A percentile compares a stretch with the other conserved stretches of the same genome.
Evolutionary conservation across 73 alveolate genomes (phyloP).

Genomic region (Blepharisma stoltei): DNA sequence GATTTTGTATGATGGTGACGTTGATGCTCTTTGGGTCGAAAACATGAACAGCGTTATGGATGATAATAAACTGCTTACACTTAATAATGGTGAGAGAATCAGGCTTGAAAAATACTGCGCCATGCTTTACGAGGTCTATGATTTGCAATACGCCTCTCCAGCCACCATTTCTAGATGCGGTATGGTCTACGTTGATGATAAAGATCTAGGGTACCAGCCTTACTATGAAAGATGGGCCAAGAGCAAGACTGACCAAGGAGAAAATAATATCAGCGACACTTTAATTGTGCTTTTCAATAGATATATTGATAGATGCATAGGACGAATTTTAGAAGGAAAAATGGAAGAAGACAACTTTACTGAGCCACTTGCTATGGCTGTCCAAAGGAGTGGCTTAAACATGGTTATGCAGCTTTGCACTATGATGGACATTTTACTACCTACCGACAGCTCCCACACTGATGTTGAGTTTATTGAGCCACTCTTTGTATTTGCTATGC

Average conservation of each 20-base stretch:
- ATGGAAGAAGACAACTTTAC: conserved; percentile 74
- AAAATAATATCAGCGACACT: conserved; percentile 46
- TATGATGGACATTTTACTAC: conserved; percentile 83
- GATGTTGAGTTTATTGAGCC: conserved; percentile 92
- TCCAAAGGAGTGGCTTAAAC: conserved; percentile 81
- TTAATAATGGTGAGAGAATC: conserved; percentile 99
- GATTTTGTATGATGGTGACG: conserved; percentile 99
- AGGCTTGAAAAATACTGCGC: conserved; percentile 90
- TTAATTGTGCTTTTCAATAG: conserved; percentile 55
- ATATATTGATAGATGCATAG: conserved; percentile 70
- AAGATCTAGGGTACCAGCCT: conserved; percentile 62
- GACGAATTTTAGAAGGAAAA: conserved; percentile 76
- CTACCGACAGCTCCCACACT: conserved; percentile 90
- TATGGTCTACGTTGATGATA: conserved; percentile 98
- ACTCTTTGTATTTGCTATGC: conserved; percentile 91
- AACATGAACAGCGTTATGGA: conserved; percentile 99
- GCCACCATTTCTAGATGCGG: conserved; percentile 99
- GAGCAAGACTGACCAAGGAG: conserved; percentile 19
- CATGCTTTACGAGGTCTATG: conserved; percentile 86
- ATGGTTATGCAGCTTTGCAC: conserved; percentile 83
- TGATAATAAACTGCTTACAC: conserved; percentile 96
- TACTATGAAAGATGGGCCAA: conserved; percentile 52
- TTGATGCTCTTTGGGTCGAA: conserved; percentile 99
- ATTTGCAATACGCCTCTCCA: conserved; percentile 98
- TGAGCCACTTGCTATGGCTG: conserved; percentile 63